Percentiles rank a stretch among this genome's conserved stretches.
Conservation (phyloP, 1,284 basidiomycete genomes). For the Baeospora myosura region DNA sequence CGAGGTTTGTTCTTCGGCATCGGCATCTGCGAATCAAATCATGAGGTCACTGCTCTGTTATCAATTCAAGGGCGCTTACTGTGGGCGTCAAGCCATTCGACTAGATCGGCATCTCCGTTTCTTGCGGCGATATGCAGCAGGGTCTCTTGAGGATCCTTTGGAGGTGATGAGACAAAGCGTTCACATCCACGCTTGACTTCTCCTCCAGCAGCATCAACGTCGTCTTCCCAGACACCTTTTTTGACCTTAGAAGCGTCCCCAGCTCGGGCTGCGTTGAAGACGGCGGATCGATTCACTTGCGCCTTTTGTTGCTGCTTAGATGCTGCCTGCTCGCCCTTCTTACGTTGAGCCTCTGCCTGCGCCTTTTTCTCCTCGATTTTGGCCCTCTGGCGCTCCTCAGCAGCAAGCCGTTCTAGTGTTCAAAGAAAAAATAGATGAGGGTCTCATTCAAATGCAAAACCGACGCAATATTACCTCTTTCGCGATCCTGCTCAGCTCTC, state of each 20-base stretch:
- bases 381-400: constrained; percentile 49
- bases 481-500: constrained; percentile 39
- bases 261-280: constrained; percentile 55
- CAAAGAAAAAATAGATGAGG: constrained; percentile 7
- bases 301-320: constrained; percentile 37
- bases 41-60: constrained; percentile 16
- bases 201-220: constrained; percentile 62
- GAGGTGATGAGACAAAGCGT: constrained; percentile 36
- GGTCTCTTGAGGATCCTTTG: constrained; percentile 54
- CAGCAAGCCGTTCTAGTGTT: constrained; percentile 41
- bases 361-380: constrained; percentile 51
- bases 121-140: constrained; percentile 58
- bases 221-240: constrained; percentile 59
- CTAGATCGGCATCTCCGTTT: constrained; percentile 46
- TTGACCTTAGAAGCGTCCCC: constrained; percentile 47
- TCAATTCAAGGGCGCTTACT: constrained; percentile 34
- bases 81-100: constrained; percentile 63
- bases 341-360: constrained; percentile 41
- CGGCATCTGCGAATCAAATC: constrained; percentile 44
- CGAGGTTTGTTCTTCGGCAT: constrained; percentile 59
- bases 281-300: constrained; percentile 49
- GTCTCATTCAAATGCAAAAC: neutral
- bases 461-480: constrained; percentile 45
- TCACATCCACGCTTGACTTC: constrained; percentile 55
- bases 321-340: constrained; percentile 42